phyloP scores from a whole-genome alignment of 352 stramenopile genomes.

The Globisporangium canariense region DNA sequence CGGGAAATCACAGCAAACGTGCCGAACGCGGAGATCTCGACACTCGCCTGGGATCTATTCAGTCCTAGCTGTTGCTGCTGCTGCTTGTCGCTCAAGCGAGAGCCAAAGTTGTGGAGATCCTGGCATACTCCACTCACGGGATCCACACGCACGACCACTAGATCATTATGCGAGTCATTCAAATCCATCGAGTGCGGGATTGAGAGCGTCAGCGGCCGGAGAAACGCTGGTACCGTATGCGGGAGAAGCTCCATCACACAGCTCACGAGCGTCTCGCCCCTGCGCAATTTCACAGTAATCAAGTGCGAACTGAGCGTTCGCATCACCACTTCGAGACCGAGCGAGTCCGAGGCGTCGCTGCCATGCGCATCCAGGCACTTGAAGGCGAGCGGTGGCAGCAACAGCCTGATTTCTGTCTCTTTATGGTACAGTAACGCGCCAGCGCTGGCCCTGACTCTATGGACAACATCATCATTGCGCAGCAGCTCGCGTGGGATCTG shows the following conservation, averaged over 20 bases:
- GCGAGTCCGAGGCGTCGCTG: slow-evolving; percentile 40
- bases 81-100: not conserved
- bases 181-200: slow-evolving; percentile 24
- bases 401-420: slow-evolving; percentile 27
- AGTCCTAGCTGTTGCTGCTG: not conserved
- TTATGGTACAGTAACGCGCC: slow-evolving; percentile 34
- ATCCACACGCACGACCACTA: slow-evolving; percentile 28
- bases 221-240: slow-evolving; percentile 22
- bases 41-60: not conserved
- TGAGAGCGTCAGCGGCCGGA: slow-evolving; percentile 28
- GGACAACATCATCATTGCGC: slow-evolving; percentile 18
- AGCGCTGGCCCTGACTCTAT: slow-evolving; percentile 32
- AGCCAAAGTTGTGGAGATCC: not conserved
- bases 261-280: slow-evolving; percentile 40
- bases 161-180: slow-evolving; percentile 12
- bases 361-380: slow-evolving; percentile 35
- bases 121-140: slow-evolving; percentile 14
- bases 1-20: slow-evolving; percentile 15
- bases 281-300: slow-evolving; percentile 15
- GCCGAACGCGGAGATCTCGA: slow-evolving; percentile 12
- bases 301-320: not conserved
- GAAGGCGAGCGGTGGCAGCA: slow-evolving; percentile 56
- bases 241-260: slow-evolving; percentile 43
- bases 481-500: slow-evolving; percentile 26
- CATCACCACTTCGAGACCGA: slow-evolving; percentile 51